These are phyloP conservation scores for Cucurbita moschata DNA, from an alignment of 306 rosid genomes.

Conservation along the genomic window DNA sequence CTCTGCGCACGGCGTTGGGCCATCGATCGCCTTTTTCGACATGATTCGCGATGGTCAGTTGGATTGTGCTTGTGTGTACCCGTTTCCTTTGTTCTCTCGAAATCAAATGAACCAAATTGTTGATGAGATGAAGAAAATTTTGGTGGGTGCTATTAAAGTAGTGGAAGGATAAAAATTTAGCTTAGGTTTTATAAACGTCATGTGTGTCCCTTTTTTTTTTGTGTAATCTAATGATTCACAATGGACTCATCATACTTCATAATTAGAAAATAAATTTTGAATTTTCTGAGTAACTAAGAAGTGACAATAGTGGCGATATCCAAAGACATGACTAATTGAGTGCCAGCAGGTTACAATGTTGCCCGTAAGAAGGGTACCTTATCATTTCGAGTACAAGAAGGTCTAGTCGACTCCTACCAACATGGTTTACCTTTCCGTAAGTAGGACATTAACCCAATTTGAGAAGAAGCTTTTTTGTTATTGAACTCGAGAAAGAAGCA, in stretches of 20 bases:
- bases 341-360: no score
- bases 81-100: constrained; percentile 68
- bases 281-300: not conserved
- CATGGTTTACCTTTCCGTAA: no score
- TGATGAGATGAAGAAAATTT: constrained; percentile 55
- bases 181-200: not conserved
- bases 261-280: not conserved
- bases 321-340: no score
- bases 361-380: no score
- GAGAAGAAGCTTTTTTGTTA: no score
- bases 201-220: not conserved
- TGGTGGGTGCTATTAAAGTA: constrained; percentile 29
- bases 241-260: not conserved
- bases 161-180: constrained; percentile 11
- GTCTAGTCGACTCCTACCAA: no score
- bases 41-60: constrained; percentile 44
- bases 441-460: no score
- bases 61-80: constrained; percentile 61
- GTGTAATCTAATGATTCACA: not conserved
- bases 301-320: no score
- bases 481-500: no score
- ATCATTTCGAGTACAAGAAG: no score
- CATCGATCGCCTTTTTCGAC: constrained; percentile 70
- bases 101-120: constrained; percentile 57
- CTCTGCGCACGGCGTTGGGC: constrained; percentile 80